phyloP scores from a whole-genome alignment of 148 eudicot species.

The Drosera capensis region DNA sequence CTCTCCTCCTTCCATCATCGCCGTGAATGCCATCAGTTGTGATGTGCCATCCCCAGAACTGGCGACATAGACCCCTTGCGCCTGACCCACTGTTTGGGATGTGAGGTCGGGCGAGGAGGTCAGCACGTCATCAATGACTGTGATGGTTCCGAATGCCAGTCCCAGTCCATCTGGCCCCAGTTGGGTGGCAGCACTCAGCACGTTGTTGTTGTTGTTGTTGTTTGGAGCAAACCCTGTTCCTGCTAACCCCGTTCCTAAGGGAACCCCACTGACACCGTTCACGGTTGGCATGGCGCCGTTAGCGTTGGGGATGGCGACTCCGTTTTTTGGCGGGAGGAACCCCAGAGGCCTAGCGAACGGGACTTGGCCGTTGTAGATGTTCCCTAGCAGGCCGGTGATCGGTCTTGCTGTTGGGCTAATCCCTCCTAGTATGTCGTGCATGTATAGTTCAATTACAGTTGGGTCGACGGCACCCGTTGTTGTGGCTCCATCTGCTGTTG shows the following conservation, averaged over 20 bases:
- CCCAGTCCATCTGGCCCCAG: slow-evolving; percentile 84
- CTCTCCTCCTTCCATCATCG: slow-evolving; percentile 93
- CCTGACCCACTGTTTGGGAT: slow-evolving; percentile 59
- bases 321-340: slow-evolving; percentile 47
- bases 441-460: slow-evolving; percentile 50
- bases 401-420: slow-evolving; percentile 88
- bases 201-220: slow-evolving; percentile 15
- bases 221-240: slow-evolving; percentile 71
- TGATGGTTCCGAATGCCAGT: slow-evolving; percentile 85
- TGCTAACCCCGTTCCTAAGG: slow-evolving; percentile 77
- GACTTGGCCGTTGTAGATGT: slow-evolving; percentile 89
- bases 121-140: slow-evolving; percentile 82
- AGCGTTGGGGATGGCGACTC: slow-evolving; percentile 79
- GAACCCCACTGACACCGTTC: slow-evolving; percentile 45
- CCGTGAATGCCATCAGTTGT: slow-evolving; percentile 93
- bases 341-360: slow-evolving; percentile 94
- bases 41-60: slow-evolving; percentile 74
- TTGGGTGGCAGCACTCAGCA: slow-evolving; percentile 27
- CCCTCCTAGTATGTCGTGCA: slow-evolving; percentile 93
- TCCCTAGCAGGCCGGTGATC: slow-evolving; percentile 77
- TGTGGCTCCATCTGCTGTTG: slow-evolving; percentile 20
- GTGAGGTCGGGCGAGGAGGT: slow-evolving; percentile 69
- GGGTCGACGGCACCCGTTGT: slow-evolving; percentile 16
- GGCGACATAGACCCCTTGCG: slow-evolving; percentile 82
- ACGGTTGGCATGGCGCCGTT: slow-evolving; percentile 76